phyloP scores from a whole-genome alignment of 2,329 filamentous ascomycete species.

The Aspergillus sp. region DNA sequence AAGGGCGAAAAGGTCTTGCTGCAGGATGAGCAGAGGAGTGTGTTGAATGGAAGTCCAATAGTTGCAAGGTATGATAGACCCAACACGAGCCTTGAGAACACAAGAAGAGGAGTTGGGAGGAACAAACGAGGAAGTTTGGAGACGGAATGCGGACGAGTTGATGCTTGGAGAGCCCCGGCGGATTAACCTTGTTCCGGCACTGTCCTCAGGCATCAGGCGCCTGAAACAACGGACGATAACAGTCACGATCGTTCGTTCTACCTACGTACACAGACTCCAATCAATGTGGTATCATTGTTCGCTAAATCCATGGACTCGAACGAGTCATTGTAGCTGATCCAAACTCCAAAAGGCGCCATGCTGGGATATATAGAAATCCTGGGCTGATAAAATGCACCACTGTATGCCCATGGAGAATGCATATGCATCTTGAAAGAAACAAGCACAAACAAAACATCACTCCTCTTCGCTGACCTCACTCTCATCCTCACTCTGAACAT shows the following conservation, averaged over 20 bases:
- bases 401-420: background rate
- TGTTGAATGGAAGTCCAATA: too few relatives aligned
- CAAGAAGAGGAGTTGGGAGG: background rate
- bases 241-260: too few relatives aligned
- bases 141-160: background rate
- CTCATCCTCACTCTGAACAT: constrained; percentile 51
- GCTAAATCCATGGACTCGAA: constrained; percentile 7
- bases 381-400: constrained; percentile 2
- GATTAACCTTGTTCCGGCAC: background rate
- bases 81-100: background rate
- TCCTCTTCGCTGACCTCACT: constrained; percentile 69
- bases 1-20: too few relatives aligned
- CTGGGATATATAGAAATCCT: constrained; percentile 11
- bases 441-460: constrained; percentile 30
- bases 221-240: too few relatives aligned
- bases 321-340: background rate
- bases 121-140: background rate
- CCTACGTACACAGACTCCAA: too few relatives aligned
- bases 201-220: background rate
- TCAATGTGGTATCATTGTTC: constrained; percentile 1
- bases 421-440: constrained; percentile 4
- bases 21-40: too few relatives aligned
- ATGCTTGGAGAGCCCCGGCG: background rate
- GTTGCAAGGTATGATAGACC: too few relatives aligned
- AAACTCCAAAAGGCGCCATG: constrained; percentile 2